Evolutionary conservation across 768 basidiomycete genomes (phyloP).

Genomic region (Leccinum longicurvipes): DNA sequence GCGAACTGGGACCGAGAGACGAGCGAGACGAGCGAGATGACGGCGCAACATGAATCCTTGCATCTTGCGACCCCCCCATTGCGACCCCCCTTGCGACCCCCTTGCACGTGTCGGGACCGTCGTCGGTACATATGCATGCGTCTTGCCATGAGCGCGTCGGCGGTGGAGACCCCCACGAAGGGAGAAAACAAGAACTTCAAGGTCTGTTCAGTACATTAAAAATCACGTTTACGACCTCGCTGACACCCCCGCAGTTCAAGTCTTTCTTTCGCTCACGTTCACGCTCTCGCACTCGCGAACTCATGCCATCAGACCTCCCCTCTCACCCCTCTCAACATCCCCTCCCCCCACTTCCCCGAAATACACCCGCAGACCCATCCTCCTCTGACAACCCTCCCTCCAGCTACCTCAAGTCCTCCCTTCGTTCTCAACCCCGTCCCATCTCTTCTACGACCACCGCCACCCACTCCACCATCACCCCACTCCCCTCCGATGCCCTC

Average conservation of each 20-base stretch:
- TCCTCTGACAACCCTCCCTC: slow-evolving; percentile 11
- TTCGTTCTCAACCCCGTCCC: slow-evolving; percentile 55
- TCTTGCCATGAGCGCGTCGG: background rate
- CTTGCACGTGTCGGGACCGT: too few relatives aligned
- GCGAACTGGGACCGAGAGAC: background rate
- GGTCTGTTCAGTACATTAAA: background rate
- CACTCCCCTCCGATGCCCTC: slow-evolving; percentile 46
- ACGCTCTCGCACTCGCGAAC: slow-evolving; percentile 45
- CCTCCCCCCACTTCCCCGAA: background rate
- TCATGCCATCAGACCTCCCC: background rate
- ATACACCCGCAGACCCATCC: slow-evolving; percentile 4
- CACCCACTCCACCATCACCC: slow-evolving; percentile 59
- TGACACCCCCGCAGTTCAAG: slow-evolving; percentile 64
- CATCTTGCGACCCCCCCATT: background rate
- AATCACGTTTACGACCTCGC: too few relatives aligned
- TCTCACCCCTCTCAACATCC: background rate
- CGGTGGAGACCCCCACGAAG: background rate
- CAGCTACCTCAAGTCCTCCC: slow-evolving; percentile 37
- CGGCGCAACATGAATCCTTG: background rate
- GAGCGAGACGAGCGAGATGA: background rate
- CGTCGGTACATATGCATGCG: too few relatives aligned
- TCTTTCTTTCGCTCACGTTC: slow-evolving; percentile 52
- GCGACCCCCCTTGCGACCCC: background rate
- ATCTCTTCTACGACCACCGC: slow-evolving; percentile 63
- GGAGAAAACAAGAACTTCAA: too few relatives aligned